A percentile compares a stretch with the other conserved stretches of the same genome.
phyloP scores from a whole-genome alignment of 1,284 basidiomycete genomes.

The Cutaneotrichosporon daszewskae region DNA sequence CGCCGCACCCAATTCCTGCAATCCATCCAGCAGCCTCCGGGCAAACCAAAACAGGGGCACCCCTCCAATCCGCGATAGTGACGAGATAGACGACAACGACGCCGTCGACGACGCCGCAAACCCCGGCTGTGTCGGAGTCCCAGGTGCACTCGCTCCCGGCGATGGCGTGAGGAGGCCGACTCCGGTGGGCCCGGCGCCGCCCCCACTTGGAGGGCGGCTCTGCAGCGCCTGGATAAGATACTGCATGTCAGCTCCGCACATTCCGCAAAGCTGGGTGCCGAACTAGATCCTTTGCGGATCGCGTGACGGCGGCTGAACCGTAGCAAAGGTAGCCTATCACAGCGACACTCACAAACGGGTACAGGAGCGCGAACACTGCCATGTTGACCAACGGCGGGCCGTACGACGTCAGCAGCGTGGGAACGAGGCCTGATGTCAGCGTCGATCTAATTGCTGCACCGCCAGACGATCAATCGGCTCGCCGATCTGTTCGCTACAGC shows the following conservation, averaged over 20 bases:
- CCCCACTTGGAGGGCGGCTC: constrained; percentile 13
- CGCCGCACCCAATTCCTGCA: too few relatives aligned
- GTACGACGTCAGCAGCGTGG: constrained; percentile 42
- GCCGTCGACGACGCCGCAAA: not conserved
- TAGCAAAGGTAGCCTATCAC: too few relatives aligned
- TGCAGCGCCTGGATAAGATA: constrained; percentile 44
- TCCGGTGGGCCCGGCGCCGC: not conserved
- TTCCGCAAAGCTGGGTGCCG: too few relatives aligned
- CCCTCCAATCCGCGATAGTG: not conserved
- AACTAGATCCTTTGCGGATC: too few relatives aligned
- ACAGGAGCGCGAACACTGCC: constrained; percentile 45
- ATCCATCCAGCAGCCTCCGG: too few relatives aligned
- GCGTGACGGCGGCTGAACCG: too few relatives aligned
- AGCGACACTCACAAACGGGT: constrained; percentile 38
- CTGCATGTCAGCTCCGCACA: not conserved
- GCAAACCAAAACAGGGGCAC: constrained; percentile 43
- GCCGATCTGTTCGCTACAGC: too few relatives aligned
- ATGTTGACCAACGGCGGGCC: constrained; percentile 45
- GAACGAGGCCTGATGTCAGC: constrained; percentile 29
- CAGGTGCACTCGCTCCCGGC: not conserved
- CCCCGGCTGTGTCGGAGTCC: constrained; percentile 19
- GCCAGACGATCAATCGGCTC: not conserved
- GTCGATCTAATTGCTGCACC: too few relatives aligned
- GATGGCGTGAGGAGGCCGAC: not conserved
- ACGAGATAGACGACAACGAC: not conserved